These are phyloP conservation scores for Coriaria nepalensis DNA, from an alignment of 306 rosid species.

Conservation along the genomic window DNA sequence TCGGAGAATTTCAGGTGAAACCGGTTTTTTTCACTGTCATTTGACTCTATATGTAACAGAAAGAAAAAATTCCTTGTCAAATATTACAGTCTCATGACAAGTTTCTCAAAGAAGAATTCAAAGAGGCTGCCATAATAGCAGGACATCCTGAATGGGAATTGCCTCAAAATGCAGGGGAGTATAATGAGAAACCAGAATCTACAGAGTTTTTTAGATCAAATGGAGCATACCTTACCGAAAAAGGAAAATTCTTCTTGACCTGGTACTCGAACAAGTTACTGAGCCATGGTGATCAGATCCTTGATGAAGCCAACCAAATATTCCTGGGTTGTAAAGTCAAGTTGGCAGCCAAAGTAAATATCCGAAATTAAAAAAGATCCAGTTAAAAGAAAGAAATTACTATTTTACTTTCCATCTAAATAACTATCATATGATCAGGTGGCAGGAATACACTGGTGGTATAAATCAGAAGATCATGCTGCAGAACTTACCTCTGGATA, in stretches of 20 bases:
- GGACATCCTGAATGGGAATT: slow-evolving; percentile 81
- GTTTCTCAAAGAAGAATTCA: slow-evolving; percentile 64
- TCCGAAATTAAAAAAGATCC: neutral
- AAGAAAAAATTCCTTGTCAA: neutral
- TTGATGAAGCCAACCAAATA: slow-evolving; percentile 70
- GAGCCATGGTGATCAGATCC: slow-evolving; percentile 66
- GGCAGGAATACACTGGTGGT: slow-evolving; percentile 98
- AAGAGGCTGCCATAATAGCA: slow-evolving; percentile 38
- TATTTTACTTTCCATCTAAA: neutral
- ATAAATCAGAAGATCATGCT: slow-evolving; percentile 55
- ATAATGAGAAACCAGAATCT: slow-evolving; percentile 54
- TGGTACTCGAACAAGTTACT: slow-evolving; percentile 82
- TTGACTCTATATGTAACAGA: no score
- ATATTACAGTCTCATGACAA: slow-evolving; percentile 68
- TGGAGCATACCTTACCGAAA: slow-evolving; percentile 52
- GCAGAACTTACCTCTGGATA: slow-evolving; percentile 85
- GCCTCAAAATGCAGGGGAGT: slow-evolving; percentile 64
- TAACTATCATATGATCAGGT: slow-evolving; percentile 37
- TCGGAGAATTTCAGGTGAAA: slow-evolving; percentile 91
- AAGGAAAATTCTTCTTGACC: slow-evolving; percentile 67
- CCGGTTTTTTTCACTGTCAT: slow-evolving; percentile 1
- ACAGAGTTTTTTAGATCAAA: slow-evolving; percentile 57
- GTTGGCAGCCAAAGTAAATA: slow-evolving; percentile 72
- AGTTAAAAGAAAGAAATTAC: slow-evolving; percentile 5
- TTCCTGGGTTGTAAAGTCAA: slow-evolving; percentile 63